Percentiles rank a stretch among this genome's conserved stretches.
These are phyloP conservation scores for Didymosphaeria variabile DNA, from an alignment of 2,329 filamentous ascomycete genomes.

Conservation along the genomic window DNA sequence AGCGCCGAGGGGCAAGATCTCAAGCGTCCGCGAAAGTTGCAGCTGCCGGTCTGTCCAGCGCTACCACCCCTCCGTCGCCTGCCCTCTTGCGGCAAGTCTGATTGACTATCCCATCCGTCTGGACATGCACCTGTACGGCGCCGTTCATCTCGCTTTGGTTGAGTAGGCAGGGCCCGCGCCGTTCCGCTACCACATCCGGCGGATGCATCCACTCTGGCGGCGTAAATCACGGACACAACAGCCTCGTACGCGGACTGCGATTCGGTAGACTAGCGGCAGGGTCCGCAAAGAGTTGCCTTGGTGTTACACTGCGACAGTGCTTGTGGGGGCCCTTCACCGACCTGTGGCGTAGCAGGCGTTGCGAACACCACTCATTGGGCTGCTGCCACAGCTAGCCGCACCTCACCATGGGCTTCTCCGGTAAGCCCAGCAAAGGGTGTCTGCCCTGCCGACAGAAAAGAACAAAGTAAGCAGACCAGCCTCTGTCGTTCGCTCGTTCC, in stretches of 20 bases:
- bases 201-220: constrained; percentile 7
- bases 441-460: constrained; percentile 26
- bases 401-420: constrained; percentile 25
- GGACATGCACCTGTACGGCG: background rate
- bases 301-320: background rate
- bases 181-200: constrained; percentile 8
- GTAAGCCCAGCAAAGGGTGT: constrained; percentile 31
- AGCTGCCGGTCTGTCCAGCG: background rate
- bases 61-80: background rate
- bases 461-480: constrained; percentile 27
- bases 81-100: background rate
- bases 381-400: no score
- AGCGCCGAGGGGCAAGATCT: background rate
- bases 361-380: background rate
- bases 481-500: constrained; percentile 2
- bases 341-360: background rate
- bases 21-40: background rate
- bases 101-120: background rate
- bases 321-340: background rate
- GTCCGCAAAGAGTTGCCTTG: background rate
- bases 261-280: background rate
- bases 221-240: background rate
- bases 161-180: constrained; percentile 1
- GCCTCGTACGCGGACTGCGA: background rate
- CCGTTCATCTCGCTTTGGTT: background rate